Percentiles rank a stretch among this genome's conserved stretches.
Conservation (phyloP, 208 protist genomes). For the Crithidia thermophila region DNA sequence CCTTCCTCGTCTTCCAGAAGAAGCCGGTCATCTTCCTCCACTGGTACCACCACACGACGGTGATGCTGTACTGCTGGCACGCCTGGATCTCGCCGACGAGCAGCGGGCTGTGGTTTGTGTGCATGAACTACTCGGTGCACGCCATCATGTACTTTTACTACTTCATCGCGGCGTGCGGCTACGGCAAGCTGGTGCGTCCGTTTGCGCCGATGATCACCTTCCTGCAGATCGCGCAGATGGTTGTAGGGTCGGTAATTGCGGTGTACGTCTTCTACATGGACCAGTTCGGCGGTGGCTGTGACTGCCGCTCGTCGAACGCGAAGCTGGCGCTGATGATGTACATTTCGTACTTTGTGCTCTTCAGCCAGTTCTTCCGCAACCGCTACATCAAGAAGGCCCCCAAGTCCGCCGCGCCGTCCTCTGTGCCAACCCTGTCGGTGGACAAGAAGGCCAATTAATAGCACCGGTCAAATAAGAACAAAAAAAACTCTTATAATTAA, state of each 20-base stretch:
- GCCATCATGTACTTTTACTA: conserved; percentile 97
- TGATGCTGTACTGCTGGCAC: conserved; percentile 94
- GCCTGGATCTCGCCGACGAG: conserved; percentile 54
- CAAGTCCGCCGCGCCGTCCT: conserved; percentile 14
- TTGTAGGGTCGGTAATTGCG: conserved; percentile 76
- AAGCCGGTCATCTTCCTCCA: conserved; percentile 85
- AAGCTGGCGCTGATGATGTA: conserved; percentile 82
- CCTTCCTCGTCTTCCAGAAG: conserved; percentile 88
- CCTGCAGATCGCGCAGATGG: conserved; percentile 93
- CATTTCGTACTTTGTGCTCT: conserved; percentile 84
- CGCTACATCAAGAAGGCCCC: conserved; percentile 44
- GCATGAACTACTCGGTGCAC: conserved; percentile 95
- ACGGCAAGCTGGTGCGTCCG: conserved; percentile 61
- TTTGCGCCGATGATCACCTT: conserved; percentile 85
- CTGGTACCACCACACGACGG: conserved; percentile 94
- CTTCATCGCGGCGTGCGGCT: conserved; percentile 71
- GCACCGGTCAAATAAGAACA: background rate
- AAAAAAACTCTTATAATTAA: background rate
- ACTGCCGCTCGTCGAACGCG: conserved; percentile 44
- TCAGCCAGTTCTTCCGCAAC: conserved; percentile 73
- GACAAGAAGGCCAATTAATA: conserved; percentile 9
- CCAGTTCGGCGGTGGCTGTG: conserved; percentile 43
- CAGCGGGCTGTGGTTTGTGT: conserved; percentile 78
- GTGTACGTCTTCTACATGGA: conserved; percentile 42
- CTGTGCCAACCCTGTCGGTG: background rate